These are phyloP conservation scores for Aureobasidium sp. DNA, from an alignment of 2,329 filamentous ascomycete species.

Conservation along the genomic window DNA sequence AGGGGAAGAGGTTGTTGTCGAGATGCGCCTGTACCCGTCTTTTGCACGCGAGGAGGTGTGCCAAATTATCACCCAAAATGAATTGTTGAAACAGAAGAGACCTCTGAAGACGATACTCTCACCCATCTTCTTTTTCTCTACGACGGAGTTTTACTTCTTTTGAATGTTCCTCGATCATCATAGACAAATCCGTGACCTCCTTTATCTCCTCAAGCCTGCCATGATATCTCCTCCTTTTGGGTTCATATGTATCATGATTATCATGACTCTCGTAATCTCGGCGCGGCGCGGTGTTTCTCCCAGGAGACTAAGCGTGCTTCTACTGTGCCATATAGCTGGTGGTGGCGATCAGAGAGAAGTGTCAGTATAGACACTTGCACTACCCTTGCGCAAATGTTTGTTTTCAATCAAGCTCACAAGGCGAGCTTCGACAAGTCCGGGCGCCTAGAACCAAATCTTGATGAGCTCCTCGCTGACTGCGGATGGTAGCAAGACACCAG, in stretches of 20 bases:
- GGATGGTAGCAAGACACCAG: conserved; percentile 62
- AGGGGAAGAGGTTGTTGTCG: neutral
- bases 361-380: neutral
- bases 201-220: neutral
- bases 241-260: neutral
- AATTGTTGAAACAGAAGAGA: no score
- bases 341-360: neutral
- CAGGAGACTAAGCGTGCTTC: neutral
- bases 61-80: no score
- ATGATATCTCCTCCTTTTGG: neutral
- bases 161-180: neutral
- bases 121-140: neutral
- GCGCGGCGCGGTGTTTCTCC: neutral
- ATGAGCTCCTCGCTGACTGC: conserved; percentile 66
- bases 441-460: conserved; percentile 47
- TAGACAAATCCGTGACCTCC: neutral
- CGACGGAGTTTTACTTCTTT: neutral
- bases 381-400: neutral
- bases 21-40: neutral
- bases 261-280: conserved; percentile 6
- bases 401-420: conserved; percentile 3
- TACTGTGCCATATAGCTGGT: neutral
- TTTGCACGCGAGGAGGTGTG: neutral
- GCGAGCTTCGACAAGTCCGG: neutral
- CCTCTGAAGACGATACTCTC: neutral